Evolutionary conservation across 2,329 filamentous ascomycete genomes (phyloP), one percentile per base, ranked within the genome.

Genomic region (Fusarium setosum): DNA sequence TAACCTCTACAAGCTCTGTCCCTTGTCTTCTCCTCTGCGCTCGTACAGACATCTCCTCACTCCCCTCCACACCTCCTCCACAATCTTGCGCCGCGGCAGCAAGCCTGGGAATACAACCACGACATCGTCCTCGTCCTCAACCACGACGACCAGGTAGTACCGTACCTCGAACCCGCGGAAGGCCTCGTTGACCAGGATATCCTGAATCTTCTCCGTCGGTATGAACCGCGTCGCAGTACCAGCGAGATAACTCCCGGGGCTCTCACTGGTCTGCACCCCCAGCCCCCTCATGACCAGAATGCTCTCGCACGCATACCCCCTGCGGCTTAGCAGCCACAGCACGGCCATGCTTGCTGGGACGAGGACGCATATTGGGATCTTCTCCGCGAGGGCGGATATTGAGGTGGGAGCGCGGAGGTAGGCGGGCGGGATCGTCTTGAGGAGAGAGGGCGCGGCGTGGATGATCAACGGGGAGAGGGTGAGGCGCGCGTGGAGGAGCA

Each of bases 81-180:
- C 83, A 55, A 97, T 90, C 47, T 82, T 84, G 56, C 92, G 82
- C 58, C 88, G 81, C 0, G 96, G 96, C 63, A 97, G 75, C 67
- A 97, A 78, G 56, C 86, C 86, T 4, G 95, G 95, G 76, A 99
- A 99, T 4, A 98, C 94, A n/a, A 99, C 95, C 0, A 98, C 92
- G 5, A 97, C 86, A 67, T 96, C 90, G 53, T 90, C 87, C 79
- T 98, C 95, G 3, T 90, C 94, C 70, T 96, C 92, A 17, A 98
- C 93, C 52, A 98, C 91, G 26, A 98, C 92, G 5, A 93, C 88
- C 9, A 99, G 81, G 74, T 97, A 97, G 74, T 95, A 97, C 37
- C 90, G 83, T 32, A 98, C 94, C 79, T 94, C 93, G 73, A 97
- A 97, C 1, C 94, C 94, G 57, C 88, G 88, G 78, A 98, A 98